phyloP scores from a whole-genome alignment of 2,329 filamentous ascomycete genomes.

The Aspergillus spinulosporus region DNA sequence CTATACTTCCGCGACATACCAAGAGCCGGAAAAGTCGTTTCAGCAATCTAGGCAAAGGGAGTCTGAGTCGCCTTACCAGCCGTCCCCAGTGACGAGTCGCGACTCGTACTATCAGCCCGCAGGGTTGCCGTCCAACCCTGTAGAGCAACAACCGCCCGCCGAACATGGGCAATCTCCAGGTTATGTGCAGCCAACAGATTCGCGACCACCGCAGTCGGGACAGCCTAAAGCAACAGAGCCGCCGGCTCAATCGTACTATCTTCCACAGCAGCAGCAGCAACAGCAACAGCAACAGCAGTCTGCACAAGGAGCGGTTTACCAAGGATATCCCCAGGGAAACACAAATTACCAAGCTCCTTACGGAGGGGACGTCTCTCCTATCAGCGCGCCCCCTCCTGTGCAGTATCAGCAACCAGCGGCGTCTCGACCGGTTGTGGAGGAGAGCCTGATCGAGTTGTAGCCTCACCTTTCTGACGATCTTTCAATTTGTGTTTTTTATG shows the following conservation, averaged over 20 bases:
- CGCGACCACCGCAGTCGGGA: slow-evolving; percentile 17
- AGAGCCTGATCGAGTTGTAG: slow-evolving; percentile 36
- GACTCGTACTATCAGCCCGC: slow-evolving; percentile 28
- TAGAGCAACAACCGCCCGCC: slow-evolving; percentile 19
- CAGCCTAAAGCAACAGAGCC: slow-evolving; percentile 22
- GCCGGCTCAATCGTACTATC: slow-evolving; percentile 24
- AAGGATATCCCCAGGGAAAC: slow-evolving; percentile 18
- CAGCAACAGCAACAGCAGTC: slow-evolving; percentile 7
- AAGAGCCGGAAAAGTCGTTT: slow-evolving; percentile 21
- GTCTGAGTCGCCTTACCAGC: slow-evolving; percentile 22
- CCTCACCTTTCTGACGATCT: background rate
- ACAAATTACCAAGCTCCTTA: slow-evolving; percentile 20
- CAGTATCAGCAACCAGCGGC: slow-evolving; percentile 25
- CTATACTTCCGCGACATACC: slow-evolving; percentile 21
- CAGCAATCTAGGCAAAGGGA: slow-evolving; percentile 23
- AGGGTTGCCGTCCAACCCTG: slow-evolving; percentile 18
- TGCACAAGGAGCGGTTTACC: slow-evolving; percentile 13
- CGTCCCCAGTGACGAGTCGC: slow-evolving; percentile 24
- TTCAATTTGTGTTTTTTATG: slow-evolving; percentile 3
- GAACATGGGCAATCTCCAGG: slow-evolving; percentile 21
- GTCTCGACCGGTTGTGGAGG: slow-evolving; percentile 29
- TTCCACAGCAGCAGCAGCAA: slow-evolving; percentile 17
- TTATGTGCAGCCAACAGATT: slow-evolving; percentile 22
- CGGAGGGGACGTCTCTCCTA: slow-evolving; percentile 22
- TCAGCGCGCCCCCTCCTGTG: slow-evolving; percentile 18